These are phyloP conservation scores for Paracorniculantispora psalliotae DNA, from an alignment of 2,329 filamentous ascomycete species.

Conservation along the genomic window DNA sequence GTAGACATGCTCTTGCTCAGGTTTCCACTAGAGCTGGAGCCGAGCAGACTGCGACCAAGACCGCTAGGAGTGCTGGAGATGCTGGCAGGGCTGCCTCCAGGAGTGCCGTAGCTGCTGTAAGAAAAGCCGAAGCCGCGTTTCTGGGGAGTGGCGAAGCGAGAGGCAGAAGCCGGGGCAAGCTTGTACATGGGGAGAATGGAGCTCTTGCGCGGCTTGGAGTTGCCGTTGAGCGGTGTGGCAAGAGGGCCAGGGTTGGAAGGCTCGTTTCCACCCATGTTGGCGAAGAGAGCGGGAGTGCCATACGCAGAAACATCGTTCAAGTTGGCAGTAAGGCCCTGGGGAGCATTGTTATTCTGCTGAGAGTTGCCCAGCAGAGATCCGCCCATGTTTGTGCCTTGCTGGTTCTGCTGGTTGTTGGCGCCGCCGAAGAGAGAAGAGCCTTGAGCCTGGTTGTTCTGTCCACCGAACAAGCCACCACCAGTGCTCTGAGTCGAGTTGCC, in stretches of 20 bases:
- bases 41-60: conserved; percentile 60
- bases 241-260: conserved; percentile 76
- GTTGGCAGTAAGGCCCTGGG: conserved; percentile 68
- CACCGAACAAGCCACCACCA: conserved; percentile 51
- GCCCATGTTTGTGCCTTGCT: conserved; percentile 37
- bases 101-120: conserved; percentile 86
- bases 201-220: conserved; percentile 68
- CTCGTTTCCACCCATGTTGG: conserved; percentile 60
- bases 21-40: conserved; percentile 62
- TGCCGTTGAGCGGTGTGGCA: conserved; percentile 79
- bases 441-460: conserved; percentile 40
- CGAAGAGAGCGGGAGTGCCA: conserved; percentile 81
- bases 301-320: conserved; percentile 83
- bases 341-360: conserved; percentile 45
- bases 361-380: conserved; percentile 57
- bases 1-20: conserved; percentile 85
- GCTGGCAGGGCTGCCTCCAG: conserved; percentile 63
- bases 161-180: conserved; percentile 73
- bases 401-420: conserved; percentile 44
- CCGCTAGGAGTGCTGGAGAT: conserved; percentile 62
- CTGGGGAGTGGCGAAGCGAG: conserved; percentile 76
- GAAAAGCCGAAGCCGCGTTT: conserved; percentile 88
- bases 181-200: conserved; percentile 83
- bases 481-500: conserved; percentile 41
- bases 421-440: conserved; percentile 41